Evolutionary conservation across 2,329 filamentous ascomycete species (phyloP).

Genomic region (Botrytis pseudocinerea): DNA sequence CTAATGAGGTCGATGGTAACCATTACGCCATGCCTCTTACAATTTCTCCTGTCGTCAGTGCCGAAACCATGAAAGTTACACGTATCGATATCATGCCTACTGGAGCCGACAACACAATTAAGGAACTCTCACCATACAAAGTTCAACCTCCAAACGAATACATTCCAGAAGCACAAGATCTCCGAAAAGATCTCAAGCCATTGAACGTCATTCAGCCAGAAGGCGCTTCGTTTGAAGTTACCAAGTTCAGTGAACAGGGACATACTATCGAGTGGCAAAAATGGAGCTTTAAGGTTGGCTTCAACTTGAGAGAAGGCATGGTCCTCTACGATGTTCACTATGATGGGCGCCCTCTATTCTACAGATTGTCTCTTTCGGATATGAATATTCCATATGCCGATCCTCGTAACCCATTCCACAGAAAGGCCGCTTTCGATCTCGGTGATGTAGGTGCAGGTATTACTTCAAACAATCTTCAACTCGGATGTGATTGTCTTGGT

Average conservation of each 20-base stretch:
- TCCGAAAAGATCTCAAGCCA: slow-evolving; percentile 63
- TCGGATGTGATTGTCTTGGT: slow-evolving; percentile 70
- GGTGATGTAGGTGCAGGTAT: slow-evolving; percentile 66
- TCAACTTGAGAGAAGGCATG: slow-evolving; percentile 65
- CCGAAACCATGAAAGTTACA: slow-evolving; percentile 61
- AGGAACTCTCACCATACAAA: slow-evolving; percentile 57
- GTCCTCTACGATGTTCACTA: slow-evolving; percentile 67
- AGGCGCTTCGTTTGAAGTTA: slow-evolving; percentile 60
- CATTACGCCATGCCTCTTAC: slow-evolving; percentile 68
- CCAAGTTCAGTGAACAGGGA: slow-evolving; percentile 52
- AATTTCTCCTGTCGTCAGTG: slow-evolving; percentile 66
- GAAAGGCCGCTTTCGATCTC: slow-evolving; percentile 70
- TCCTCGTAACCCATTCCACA: slow-evolving; percentile 66
- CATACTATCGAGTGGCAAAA: slow-evolving; percentile 65
- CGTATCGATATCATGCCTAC: slow-evolving; percentile 70
- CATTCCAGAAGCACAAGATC: slow-evolving; percentile 59
- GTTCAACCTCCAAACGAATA: slow-evolving; percentile 62
- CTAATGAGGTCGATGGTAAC: slow-evolving; percentile 62
- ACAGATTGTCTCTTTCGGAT: slow-evolving; percentile 64
- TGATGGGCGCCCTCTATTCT: slow-evolving; percentile 64
- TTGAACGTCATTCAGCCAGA: slow-evolving; percentile 65
- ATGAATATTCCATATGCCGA: slow-evolving; percentile 63
- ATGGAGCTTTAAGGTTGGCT: slow-evolving; percentile 61
- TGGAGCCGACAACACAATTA: slow-evolving; percentile 60
- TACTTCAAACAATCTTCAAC: slow-evolving; percentile 67